Base-by-base conservation (phyloP, 225 moss, liverwort and hornwort species). In the Asterella californica region DNA sequence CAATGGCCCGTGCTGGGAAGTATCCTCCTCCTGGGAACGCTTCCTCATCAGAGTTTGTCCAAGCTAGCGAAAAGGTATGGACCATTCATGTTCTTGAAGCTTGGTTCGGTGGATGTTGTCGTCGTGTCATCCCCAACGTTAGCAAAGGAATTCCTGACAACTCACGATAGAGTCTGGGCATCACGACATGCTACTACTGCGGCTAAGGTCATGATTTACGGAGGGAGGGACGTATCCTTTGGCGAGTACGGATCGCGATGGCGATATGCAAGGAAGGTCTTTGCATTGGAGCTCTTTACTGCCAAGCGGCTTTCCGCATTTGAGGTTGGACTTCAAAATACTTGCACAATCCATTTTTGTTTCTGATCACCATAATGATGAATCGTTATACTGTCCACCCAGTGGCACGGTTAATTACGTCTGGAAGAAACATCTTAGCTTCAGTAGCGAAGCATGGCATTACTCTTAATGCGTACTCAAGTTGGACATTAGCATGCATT, bases 251-350 rank as follows among this genome's bases (percentile, higher is more conserved):
- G 90, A 12, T 83, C 80, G 0, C 45, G 81, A 69, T 92, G 88
- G 90, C 86, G 88, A 55, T 60, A 78, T 38, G 75, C 83, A 10
- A 81, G 91, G 5, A 87, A 81, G 55, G 71, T 91, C 14, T 88
- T 87, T 52, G 60, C 45, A 36, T 64, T 79, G 7, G 67, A 85
- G 81, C 75, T 88, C 21, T 21, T 84, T 2, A 84, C 76, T 59
- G 50, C 77, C 63, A 79, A 79, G 78, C 87, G 87, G 0, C 47
- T 87, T 27, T 24, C 76, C 36, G 64, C 77, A 8, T 82, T 64
- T 0, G n/a, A 80, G 82, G 84, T 84, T 53, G 12, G 53, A 53
- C 53, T 5, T 53, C 49, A 49, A 12, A 12, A n/a, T 32, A 0
- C n/a, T 54, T 46, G 10, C 30, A 33, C 3, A n/a, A n/a, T n/a